These are phyloP conservation scores for Neurospora tetrasperma DNA, from an alignment of 495 filamentous ascomycete genomes.

Conservation along the genomic window DNA sequence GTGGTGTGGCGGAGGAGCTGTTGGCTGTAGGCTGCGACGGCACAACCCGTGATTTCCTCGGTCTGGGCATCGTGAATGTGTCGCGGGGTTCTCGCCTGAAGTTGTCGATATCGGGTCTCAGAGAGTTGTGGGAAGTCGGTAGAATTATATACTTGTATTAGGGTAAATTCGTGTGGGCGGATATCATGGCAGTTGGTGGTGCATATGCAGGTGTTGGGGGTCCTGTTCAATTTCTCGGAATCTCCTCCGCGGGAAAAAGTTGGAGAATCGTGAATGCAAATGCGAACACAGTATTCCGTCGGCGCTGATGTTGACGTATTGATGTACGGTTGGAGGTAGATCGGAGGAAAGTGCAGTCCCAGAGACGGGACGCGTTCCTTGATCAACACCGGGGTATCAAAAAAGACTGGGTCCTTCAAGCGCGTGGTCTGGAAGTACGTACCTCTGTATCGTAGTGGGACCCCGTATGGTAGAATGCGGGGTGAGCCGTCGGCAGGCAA, in stretches of 20 bases:
- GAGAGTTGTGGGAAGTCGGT: not conserved
- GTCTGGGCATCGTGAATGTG: constrained; percentile 31
- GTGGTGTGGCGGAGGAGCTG: constrained; percentile 11
- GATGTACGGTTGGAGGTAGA: not conserved
- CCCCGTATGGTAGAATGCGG: not conserved
- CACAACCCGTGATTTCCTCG: constrained; percentile 29
- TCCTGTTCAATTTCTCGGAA: not conserved
- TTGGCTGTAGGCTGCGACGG: constrained; percentile 17
- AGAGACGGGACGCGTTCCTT: not conserved
- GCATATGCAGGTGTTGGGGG: not conserved
- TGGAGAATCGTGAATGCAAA: not conserved
- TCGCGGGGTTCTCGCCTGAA: not conserved
- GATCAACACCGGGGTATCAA: not conserved
- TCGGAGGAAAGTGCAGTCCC: not conserved
- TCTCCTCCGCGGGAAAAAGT: not conserved
- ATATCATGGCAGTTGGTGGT: not conserved
- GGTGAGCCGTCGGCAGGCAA: not conserved
- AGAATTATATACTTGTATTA: not conserved
- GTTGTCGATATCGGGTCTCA: not conserved
- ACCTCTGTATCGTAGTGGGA: not conserved
- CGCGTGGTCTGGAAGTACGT: not conserved
- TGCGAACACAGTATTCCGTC: not conserved
- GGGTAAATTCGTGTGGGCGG: not conserved
- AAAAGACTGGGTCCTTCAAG: not conserved
- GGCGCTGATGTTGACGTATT: not conserved